Evolutionary conservation across 1,284 basidiomycete genomes (phyloP), one percentile per base, ranked within the genome.

Genomic region (Papiliotrema laurentii): DNA sequence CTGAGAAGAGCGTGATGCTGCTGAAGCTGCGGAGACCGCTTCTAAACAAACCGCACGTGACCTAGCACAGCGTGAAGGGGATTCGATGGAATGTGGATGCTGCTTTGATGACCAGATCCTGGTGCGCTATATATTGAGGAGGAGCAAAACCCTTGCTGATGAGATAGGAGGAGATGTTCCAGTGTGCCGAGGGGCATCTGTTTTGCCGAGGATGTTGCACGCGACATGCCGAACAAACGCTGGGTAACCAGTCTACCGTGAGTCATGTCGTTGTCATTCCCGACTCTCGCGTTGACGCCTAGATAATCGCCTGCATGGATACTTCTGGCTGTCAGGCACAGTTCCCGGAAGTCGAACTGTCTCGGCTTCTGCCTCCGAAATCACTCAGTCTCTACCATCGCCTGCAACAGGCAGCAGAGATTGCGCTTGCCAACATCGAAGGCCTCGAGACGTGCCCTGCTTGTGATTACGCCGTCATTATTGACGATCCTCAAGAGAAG

Each of bases 381-480:
- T 76, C 86, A 0, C 75, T 86, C 56, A 75, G 75, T 21, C 75
- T 90, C 9, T 89, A 86, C 60, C 80, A 87, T 51, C 80, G 86
- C n/a, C 80, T 90, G 25, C 62, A 68, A 55, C 86, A 87, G 63
- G 79, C 80, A 34, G 84, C 85, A 63, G 87, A 89, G 59, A 81
- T 92, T 27, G 83, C 85, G 51, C 79, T 78, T 1, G 89, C 88
- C 3, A 81, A 78, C 0, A 68, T 76, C 31, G 65, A 69, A 18
- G 72, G 71, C 0, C 75, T 92, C 9, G 89, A 90, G 71, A 86
- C 85, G 60, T 93, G 89, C 64, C 89, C 89, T 2, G 86, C 84
- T 56, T 93, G 89, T 71, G 86, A 89, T 16, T 92, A 81, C 73
- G 86, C 83, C 49, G 82, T 82, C 49, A 82, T 89, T 25, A 86